Base-by-base conservation (phyloP, 768 basidiomycete species). In the Lactarius trivialis region DNA sequence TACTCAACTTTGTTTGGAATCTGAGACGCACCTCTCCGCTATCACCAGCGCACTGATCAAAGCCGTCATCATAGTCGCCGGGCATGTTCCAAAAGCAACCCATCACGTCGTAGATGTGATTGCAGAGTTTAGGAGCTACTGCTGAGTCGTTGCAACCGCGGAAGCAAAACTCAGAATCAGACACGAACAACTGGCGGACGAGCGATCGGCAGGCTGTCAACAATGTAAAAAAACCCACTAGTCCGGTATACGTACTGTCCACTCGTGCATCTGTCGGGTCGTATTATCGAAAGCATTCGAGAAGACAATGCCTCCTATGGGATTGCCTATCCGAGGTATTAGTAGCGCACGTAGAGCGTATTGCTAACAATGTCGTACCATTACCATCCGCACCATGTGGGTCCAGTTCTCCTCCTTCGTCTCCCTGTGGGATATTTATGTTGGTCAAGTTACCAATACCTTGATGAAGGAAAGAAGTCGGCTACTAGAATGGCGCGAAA, bases 231-330 rank as follows among this genome's bases (percentile, higher is more conserved):
- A 7, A 37, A 5, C n/a, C 28, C 56, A 14, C 24, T 58, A 45
- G 26, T 32, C 36, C 30, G 9, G 60, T 73, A 66, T 19, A 64
- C 72, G 69, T 73, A 80, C 83, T 52, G 85, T 89, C 91, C 91
- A 92, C 70, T 91, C 85, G 67, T 83, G 79, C 41, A 88, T 75
- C 68, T 89, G 79, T 52, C 75, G 73, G 24, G 82, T 85, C 7
- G 55, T 48, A n/a, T n/a, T n/a, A n/a, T n/a, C n/a, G 72, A 85
- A 89, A n/a, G 84, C 85, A 62, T 60, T 79, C 24, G 87, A 86
- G 71, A 89, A 89, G n/a, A 91, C 84, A 48, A 89, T 77, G 3
- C 82, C 85, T 32, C 86, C 88, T 36, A 82, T 79, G 11, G 81
- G 84, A 68, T 83, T 85, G 17, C 81, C 84, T 73, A 55, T 11